Percentiles rank a stretch among this genome's conserved stretches.
Conservation (phyloP, 768 basidiomycete genomes). For the Terana coerulea region DNA sequence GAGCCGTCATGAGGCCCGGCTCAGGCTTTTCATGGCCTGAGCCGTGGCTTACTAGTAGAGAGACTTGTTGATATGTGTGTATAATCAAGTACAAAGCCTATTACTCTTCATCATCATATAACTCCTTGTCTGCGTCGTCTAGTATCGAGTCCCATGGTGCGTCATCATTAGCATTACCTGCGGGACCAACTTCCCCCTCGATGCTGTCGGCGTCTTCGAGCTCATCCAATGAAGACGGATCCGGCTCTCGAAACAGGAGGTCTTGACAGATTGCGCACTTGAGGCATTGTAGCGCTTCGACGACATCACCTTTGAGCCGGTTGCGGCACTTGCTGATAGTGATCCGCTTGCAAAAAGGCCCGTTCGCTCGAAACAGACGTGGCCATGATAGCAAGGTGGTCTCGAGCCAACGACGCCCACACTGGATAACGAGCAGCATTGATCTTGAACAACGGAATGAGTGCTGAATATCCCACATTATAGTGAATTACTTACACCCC, state of each 20-base stretch:
- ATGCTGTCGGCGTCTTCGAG: no score
- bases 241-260: not conserved
- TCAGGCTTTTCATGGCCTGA: no score
- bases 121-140: no score
- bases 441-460: conserved; percentile 8
- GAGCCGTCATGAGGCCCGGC: no score
- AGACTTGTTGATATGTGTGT: no score
- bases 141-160: no score
- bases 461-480: not conserved
- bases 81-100: no score
- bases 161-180: no score
- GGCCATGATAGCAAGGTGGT: conserved; percentile 28
- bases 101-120: no score
- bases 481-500: conserved; percentile 23
- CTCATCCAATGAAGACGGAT: not conserved
- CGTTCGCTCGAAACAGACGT: conserved; percentile 23
- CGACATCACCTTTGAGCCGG: conserved; percentile 4
- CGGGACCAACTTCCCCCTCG: no score
- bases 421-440: conserved; percentile 20
- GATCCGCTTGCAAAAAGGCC: conserved; percentile 5
- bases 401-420: conserved; percentile 26
- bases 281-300: conserved; percentile 4
- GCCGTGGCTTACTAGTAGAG: no score
- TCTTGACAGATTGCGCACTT: conserved; percentile 3
- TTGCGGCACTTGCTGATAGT: not conserved